A percentile compares a stretch with the other conserved stretches of the same genome.
Conservation (phyloP, 805 yeast species). For the Barnettozyma siamensis region DNA sequence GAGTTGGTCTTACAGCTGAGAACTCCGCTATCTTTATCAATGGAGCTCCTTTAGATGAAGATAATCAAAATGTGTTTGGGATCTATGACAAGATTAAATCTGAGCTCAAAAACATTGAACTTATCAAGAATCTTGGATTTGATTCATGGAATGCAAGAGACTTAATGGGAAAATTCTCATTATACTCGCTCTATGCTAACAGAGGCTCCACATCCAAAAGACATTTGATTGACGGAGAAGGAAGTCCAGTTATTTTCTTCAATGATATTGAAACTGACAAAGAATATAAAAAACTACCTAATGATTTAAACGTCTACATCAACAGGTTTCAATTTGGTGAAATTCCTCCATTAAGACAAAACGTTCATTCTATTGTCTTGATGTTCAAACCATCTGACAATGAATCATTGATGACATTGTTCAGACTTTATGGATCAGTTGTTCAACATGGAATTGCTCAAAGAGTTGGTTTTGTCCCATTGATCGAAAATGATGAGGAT, state of each 20-base stretch:
- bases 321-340: conserved; percentile 47
- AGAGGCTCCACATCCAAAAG: conserved; percentile 16
- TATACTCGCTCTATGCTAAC: conserved; percentile 20
- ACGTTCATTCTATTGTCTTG: conserved; percentile 69
- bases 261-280: conserved; percentile 70
- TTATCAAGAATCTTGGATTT: conserved; percentile 29
- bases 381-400: conserved; percentile 54
- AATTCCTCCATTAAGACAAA: conserved; percentile 65
- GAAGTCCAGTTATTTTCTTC: conserved; percentile 50
- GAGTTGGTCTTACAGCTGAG: conserved; percentile 34
- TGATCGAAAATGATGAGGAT: conserved; percentile 26
- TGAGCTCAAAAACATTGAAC: conserved; percentile 28
- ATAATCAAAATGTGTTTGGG: conserved; percentile 38
- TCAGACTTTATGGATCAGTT: conserved; percentile 43
- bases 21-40: conserved; percentile 57
- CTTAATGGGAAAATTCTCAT: conserved; percentile 36
- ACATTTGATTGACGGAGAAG: conserved; percentile 27
- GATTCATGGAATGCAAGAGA: conserved; percentile 29
- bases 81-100: conserved; percentile 34
- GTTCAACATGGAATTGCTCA: conserved; percentile 63
- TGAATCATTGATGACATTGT: conserved; percentile 44
- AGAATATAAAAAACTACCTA: conserved; percentile 42
- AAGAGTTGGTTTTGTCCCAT: conserved; percentile 79
- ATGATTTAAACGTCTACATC: conserved; percentile 42
- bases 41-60: conserved; percentile 54